Conservation (phyloP, 768 basidiomycete species). For the Phaffia tasmanica region DNA sequence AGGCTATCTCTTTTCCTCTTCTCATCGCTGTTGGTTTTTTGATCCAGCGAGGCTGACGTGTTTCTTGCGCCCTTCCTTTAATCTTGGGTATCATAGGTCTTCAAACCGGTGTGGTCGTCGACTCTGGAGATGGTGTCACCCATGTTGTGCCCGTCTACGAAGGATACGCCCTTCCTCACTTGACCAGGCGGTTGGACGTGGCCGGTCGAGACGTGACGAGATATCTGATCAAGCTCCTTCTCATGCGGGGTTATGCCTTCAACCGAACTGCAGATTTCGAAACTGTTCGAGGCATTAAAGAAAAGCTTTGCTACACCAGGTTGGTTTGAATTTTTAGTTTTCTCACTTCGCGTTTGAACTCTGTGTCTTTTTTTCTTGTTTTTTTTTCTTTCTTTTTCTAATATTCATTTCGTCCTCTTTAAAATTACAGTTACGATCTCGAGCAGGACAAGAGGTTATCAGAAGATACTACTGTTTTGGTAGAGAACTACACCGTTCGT, state of each 20-base stretch:
- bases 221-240: slow-evolving; percentile 96
- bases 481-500: slow-evolving; percentile 87
- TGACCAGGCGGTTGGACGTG: slow-evolving; percentile 88
- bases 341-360: background rate
- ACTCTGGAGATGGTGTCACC: slow-evolving; percentile 98
- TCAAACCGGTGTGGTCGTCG: slow-evolving; percentile 96
- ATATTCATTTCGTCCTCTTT: background rate
- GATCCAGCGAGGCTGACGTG: background rate
- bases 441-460: slow-evolving; percentile 83
- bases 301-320: slow-evolving; percentile 97
- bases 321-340: slow-evolving; percentile 35
- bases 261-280: slow-evolving; percentile 99
- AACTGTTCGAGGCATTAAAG: slow-evolving; percentile 97
- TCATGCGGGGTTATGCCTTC: slow-evolving; percentile 99
- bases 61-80: background rate
- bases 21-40: background rate
- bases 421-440: slow-evolving; percentile 67
- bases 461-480: slow-evolving; percentile 91
- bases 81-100: slow-evolving; percentile 50
- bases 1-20: slow-evolving; percentile 33
- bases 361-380: background rate
- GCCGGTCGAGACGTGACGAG: slow-evolving; percentile 96
- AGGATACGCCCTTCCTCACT: slow-evolving; percentile 87
- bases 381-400: background rate
- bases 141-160: slow-evolving; percentile 99